Evolutionary conservation across 1,139 yeast genomes (phyloP).

Genomic region (Yamadazyma trypodendri): DNA sequence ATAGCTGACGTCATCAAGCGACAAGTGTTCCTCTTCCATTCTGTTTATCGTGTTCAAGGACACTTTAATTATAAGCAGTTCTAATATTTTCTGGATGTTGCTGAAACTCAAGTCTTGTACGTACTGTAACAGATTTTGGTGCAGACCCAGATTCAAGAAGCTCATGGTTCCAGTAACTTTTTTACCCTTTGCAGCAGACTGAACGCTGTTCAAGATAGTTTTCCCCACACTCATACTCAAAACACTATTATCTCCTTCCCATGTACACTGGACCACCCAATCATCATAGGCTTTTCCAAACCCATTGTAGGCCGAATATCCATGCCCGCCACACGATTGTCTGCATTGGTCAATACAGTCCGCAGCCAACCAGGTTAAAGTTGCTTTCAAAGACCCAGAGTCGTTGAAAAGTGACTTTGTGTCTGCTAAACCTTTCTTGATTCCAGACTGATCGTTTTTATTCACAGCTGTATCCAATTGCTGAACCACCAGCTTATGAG

Average conservation of each 20-base stretch:
- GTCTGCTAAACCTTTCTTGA: conserved; percentile 32
- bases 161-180: conserved; percentile 31
- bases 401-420: conserved; percentile 45
- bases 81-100: conserved; percentile 34
- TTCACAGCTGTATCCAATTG: conserved; percentile 39
- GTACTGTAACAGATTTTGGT: conserved; percentile 23
- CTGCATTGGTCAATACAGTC: conserved; percentile 46
- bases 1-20: conserved; percentile 47
- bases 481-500: conserved; percentile 28
- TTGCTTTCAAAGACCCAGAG: conserved; percentile 46
- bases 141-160: conserved; percentile 39
- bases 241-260: conserved; percentile 53
- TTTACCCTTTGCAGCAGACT: conserved; percentile 22
- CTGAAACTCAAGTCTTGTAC: conserved; percentile 28
- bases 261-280: conserved; percentile 52
- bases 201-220: conserved; percentile 35
- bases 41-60: conserved; percentile 26
- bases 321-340: conserved; percentile 54
- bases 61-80: conserved; percentile 39
- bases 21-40: conserved; percentile 21
- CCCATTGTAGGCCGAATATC: conserved; percentile 46
- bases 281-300: conserved; percentile 48
- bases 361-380: conserved; percentile 48
- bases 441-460: conserved; percentile 28
- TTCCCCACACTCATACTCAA: conserved; percentile 45